phyloP scores from a whole-genome alignment of 2,329 filamentous ascomycete species.

The Exophiala mesophila region DNA sequence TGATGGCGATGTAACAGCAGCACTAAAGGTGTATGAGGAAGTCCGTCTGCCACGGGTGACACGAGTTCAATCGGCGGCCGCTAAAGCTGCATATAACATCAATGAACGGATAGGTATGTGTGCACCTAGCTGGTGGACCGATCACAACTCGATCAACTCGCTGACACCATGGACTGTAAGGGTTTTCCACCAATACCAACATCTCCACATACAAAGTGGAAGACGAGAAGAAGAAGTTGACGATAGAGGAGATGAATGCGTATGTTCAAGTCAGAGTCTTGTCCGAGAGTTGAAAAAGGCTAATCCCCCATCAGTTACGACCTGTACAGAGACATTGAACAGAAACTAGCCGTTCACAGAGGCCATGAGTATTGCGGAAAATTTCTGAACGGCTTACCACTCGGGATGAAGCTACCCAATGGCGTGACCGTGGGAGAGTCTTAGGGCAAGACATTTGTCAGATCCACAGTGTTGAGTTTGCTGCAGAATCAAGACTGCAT shows the following conservation, averaged over 20 bases:
- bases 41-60: constrained; percentile 31
- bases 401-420: constrained; percentile 39
- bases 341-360: constrained; percentile 37
- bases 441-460: too few relatives aligned
- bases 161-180: too few relatives aligned
- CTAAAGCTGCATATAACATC: constrained; percentile 57
- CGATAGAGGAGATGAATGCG: constrained; percentile 66
- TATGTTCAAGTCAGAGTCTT: constrained; percentile 34
- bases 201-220: constrained; percentile 57
- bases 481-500: too few relatives aligned
- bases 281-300: background rate
- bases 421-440: background rate
- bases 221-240: constrained; percentile 57
- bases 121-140: too few relatives aligned
- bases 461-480: too few relatives aligned
- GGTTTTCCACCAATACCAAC: constrained; percentile 58
- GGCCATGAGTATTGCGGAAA: constrained; percentile 32
- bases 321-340: constrained; percentile 54
- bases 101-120: constrained; percentile 55
- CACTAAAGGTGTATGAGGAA: constrained; percentile 29
- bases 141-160: too few relatives aligned
- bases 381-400: constrained; percentile 43
- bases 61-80: constrained; percentile 48
- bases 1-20: constrained; percentile 25
- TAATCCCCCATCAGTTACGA: constrained; percentile 44